Evolutionary conservation across 2,329 filamentous ascomycete genomes (phyloP).

Genomic region (Penicillium sp.): DNA sequence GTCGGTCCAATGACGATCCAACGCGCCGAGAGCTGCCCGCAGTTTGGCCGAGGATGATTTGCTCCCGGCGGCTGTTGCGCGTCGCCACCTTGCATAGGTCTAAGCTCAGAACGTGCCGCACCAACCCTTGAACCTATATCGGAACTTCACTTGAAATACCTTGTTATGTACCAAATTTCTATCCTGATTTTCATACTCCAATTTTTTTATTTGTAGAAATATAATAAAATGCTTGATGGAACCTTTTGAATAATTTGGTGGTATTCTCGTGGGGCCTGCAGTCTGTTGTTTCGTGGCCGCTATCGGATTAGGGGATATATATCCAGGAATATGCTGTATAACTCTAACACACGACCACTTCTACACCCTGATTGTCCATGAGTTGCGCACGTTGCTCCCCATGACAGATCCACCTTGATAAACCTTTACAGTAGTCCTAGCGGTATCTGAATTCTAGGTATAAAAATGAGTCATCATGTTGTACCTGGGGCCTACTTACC

Average conservation of each 20-base stretch:
- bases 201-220: neutral
- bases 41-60: slow-evolving; percentile 23
- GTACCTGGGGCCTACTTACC: neutral
- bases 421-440: no score
- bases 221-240: no score
- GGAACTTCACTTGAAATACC: neutral
- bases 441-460: neutral
- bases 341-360: neutral
- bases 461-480: neutral
- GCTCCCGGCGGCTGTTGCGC: slow-evolving; percentile 21
- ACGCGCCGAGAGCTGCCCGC: slow-evolving; percentile 17
- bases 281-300: neutral
- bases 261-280: no score
- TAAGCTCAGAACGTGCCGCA: slow-evolving; percentile 20
- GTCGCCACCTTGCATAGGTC: slow-evolving; percentile 20
- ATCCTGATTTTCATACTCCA: neutral
- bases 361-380: neutral
- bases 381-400: neutral
- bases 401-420: neutral
- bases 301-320: neutral
- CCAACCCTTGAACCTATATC: neutral
- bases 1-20: slow-evolving; percentile 24
- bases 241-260: no score
- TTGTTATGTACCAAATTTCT: no score
- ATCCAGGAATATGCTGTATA: neutral